phyloP scores from a whole-genome alignment of 1,284 basidiomycete species.

The Schizophyllum amplum region DNA sequence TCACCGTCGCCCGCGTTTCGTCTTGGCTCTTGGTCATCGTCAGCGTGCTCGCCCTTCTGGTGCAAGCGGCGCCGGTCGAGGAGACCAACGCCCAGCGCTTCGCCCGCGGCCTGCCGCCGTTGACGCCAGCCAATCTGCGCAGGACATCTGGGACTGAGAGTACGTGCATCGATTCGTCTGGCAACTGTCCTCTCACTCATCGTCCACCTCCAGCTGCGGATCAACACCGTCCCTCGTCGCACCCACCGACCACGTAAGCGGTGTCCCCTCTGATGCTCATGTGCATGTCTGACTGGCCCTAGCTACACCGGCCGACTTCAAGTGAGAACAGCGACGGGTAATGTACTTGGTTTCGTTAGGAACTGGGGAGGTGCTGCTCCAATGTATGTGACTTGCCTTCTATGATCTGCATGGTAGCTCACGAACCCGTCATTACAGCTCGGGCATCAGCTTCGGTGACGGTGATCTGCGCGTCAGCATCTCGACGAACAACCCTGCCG shows the following conservation, averaged over 20 bases:
- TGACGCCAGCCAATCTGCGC: constrained; percentile 14
- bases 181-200: not conserved
- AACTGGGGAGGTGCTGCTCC: constrained; percentile 24
- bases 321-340: constrained; percentile 22
- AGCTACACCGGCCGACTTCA: constrained; percentile 31
- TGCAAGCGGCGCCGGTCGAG: constrained; percentile 10
- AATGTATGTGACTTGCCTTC: constrained; percentile 17
- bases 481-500: constrained; percentile 13
- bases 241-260: not conserved
- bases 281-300: not conserved
- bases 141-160: not conserved
- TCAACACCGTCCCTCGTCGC: not conserved
- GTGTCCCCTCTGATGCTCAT: not conserved
- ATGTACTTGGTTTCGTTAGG: constrained; percentile 26
- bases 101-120: constrained; percentile 31
- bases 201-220: not conserved
- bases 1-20: not conserved
- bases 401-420: not conserved
- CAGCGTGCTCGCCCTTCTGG: not conserved
- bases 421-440: constrained; percentile 14
- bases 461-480: constrained; percentile 26
- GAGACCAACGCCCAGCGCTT: constrained; percentile 32
- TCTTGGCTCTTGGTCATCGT: not conserved
- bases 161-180: not conserved
- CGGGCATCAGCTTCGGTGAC: constrained; percentile 24